These are phyloP conservation scores for Lactifluus pinguis DNA, from an alignment of 768 basidiomycete genomes.

Conservation along the genomic window DNA sequence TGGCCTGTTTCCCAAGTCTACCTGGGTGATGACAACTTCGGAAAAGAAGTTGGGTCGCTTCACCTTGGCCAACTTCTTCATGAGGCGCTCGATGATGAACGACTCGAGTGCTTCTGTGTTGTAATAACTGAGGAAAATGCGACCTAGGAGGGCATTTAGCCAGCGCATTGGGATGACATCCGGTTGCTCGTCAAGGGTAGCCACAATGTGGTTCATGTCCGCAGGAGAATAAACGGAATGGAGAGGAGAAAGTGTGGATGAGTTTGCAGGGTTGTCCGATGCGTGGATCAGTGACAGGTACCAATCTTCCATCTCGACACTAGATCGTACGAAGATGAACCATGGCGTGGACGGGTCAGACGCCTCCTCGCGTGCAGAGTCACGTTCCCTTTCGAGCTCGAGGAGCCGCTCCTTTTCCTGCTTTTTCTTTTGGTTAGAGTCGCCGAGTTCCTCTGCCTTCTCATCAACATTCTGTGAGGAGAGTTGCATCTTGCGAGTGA, in stretches of 20 bases:
- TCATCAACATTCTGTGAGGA: constrained; percentile 23
- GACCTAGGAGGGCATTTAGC: constrained; percentile 90
- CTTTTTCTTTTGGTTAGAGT: constrained; percentile 35
- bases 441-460: constrained; percentile 33
- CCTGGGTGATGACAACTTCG: constrained; percentile 80
- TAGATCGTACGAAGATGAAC: constrained; percentile 89
- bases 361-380: constrained; percentile 41
- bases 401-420: constrained; percentile 30
- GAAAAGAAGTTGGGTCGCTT: constrained; percentile 82
- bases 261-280: constrained; percentile 52
- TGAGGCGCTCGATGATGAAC: constrained; percentile 77
- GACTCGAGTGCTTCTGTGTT: constrained; percentile 74
- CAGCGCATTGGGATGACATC: constrained; percentile 97
- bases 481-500: constrained; percentile 44
- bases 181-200: constrained; percentile 83
- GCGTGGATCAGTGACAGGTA: constrained; percentile 76
- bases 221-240: constrained; percentile 56
- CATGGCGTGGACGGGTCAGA: constrained; percentile 56
- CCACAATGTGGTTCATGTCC: constrained; percentile 79
- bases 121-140: constrained; percentile 89
- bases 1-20: constrained; percentile 74
- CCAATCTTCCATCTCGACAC: constrained; percentile 97
- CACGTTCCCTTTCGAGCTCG: constrained; percentile 26
- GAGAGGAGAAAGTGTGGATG: constrained; percentile 51
- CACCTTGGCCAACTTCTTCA: constrained; percentile 90